Evolutionary conservation across 2,329 filamentous ascomycete species (phyloP).

Genomic region (Pseudocercospora fuligena): DNA sequence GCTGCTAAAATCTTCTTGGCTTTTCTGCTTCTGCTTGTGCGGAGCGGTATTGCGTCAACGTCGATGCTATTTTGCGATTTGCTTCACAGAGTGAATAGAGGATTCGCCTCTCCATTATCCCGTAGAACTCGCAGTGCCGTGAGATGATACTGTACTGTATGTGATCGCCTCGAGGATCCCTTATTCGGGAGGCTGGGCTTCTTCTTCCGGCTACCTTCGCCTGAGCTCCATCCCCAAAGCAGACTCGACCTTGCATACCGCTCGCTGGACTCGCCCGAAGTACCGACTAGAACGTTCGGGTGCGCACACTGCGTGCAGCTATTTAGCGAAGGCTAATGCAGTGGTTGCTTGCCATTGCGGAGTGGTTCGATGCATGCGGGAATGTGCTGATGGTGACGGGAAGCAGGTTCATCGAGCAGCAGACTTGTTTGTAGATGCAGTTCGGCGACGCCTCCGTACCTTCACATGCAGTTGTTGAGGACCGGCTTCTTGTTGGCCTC

Average conservation of each 20-base stretch:
- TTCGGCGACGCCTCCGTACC: background rate
- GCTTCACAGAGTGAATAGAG: background rate
- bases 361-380: background rate
- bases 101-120: background rate
- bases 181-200: background rate
- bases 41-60: background rate
- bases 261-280: background rate
- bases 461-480: background rate
- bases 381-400: background rate
- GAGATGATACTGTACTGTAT: no score
- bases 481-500: background rate
- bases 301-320: background rate
- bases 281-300: background rate
- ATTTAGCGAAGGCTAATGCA: constrained; percentile 5
- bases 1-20: constrained; percentile 3
- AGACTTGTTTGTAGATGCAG: background rate
- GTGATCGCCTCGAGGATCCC: background rate
- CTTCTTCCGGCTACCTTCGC: background rate
- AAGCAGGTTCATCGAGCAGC: background rate
- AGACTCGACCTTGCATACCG: constrained; percentile 4
- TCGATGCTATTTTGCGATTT: background rate
- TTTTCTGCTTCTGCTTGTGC: constrained; percentile 1
- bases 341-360: background rate
- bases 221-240: background rate
- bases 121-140: background rate